Conservation (phyloP, 208 protist genomes). For the Ichthyophonus hoferi region DNA sequence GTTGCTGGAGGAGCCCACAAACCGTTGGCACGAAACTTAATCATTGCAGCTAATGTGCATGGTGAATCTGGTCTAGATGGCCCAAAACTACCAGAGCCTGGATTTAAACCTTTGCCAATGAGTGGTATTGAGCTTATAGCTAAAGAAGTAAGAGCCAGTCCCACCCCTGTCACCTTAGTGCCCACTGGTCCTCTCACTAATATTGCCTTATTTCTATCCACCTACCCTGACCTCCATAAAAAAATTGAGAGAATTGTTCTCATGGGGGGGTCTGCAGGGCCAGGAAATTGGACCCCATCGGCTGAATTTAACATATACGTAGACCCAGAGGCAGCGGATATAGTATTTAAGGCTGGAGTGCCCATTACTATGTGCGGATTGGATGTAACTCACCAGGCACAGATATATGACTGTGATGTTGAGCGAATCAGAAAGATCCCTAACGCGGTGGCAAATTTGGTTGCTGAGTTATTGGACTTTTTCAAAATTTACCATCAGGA, state of each 20-base stretch:
- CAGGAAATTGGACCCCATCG: background rate
- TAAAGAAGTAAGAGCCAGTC: background rate
- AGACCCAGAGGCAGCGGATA: slow-evolving; percentile 14
- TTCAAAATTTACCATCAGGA: background rate
- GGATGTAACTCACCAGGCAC: background rate
- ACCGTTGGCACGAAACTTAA: background rate
- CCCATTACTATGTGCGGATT: background rate
- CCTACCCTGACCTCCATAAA: background rate
- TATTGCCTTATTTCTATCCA: background rate
- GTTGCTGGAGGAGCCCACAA: background rate
- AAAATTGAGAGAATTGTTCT: background rate
- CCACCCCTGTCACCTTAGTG: background rate
- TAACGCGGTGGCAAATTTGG: background rate
- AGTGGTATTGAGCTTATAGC: background rate
- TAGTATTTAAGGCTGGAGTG: background rate
- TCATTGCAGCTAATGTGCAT: background rate
- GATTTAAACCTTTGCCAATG: background rate
- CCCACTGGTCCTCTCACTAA: slow-evolving; percentile 1
- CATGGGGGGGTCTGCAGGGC: background rate
- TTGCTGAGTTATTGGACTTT: background rate
- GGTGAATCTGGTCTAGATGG: background rate
- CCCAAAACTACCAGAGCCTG: background rate
- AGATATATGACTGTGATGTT: background rate
- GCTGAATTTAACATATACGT: slow-evolving; percentile 11
- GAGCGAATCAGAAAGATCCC: background rate